Evolutionary conservation across 2,329 filamentous ascomycete genomes (phyloP), one percentile per base, ranked within the genome.

Genomic region (Fusarium dlaminii): DNA sequence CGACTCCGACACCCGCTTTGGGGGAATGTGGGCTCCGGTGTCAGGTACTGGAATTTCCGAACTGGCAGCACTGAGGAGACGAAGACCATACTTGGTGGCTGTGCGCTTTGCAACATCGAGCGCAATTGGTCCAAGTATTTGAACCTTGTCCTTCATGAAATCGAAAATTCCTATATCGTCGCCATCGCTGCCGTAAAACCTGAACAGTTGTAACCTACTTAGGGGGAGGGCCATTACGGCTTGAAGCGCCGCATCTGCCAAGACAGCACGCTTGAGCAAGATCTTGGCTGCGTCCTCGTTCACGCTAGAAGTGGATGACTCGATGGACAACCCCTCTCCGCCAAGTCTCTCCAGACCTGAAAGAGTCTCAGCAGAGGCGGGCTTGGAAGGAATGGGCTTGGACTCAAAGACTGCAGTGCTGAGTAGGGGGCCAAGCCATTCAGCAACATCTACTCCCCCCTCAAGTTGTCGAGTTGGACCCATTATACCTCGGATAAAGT

Each of bases 391-490:
- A 34, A 70, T 29, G 7, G 63, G 59, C 55, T 40, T 64, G 18
- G 54, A 56, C 22, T 40, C 39, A 29, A 24, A 24, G 34, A 65
- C 30, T 14, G 57, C 72, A 17, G 17, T 57, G 8, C 40, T 22
- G 20, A 75, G 56, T 12, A 75, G 4, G 8, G 54, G 54, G 11
- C 71, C 72, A 20, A 74, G 64, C 39, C 40, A 48, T 46, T 58
- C 52, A 37, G 72, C 22, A 27, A 72, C 20, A 13, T 51, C 61
- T 56, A 49, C 65, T 40, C 66, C 71, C 15, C 71, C 70, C 17
- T 48, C 32, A 22, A 72, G n/a, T 14, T 68, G 72, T 8, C 52
- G 14, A 6, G 72, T 75, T n/a, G 64, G 64, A 14, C 32, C 36
- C 18, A 75, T 4, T 20, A 75, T 45, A 8, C 56, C 43, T 30